A percentile compares a stretch with the other conserved stretches of the same genome.
Evolutionary conservation across 768 basidiomycete species (phyloP).

Genomic region (Ramaria sp.): DNA sequence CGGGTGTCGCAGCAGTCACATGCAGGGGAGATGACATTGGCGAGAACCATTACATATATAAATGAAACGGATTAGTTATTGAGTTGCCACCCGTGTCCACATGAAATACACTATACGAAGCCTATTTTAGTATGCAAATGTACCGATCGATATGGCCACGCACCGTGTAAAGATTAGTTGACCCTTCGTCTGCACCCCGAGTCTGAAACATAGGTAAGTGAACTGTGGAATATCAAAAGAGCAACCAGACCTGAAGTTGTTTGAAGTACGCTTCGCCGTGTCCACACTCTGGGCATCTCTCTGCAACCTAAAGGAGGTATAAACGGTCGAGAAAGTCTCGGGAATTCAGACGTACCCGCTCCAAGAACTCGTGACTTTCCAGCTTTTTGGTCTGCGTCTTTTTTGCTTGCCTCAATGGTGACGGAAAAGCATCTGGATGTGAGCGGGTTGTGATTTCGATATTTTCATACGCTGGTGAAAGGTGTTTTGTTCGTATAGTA

Average conservation of each 20-base stretch:
- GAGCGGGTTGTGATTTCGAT: constrained; percentile 83
- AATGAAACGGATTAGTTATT: constrained; percentile 42
- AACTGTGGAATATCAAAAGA: neutral
- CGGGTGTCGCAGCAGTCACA: too few species aligned
- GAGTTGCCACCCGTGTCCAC: constrained; percentile 74
- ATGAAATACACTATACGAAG: constrained; percentile 49
- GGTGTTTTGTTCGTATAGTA: neutral
- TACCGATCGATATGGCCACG: constrained; percentile 19
- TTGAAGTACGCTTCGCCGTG: constrained; percentile 80
- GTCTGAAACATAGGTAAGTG: constrained; percentile 31
- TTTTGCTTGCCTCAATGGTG: constrained; percentile 71
- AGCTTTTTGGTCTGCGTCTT: constrained; percentile 83
- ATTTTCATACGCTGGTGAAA: constrained; percentile 79
- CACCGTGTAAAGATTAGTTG: constrained; percentile 91
- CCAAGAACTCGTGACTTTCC: constrained; percentile 53
- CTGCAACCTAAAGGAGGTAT: constrained; percentile 52
- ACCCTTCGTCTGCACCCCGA: constrained; percentile 89
- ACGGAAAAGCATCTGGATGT: constrained; percentile 91
- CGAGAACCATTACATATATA: too few species aligned
- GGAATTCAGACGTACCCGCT: constrained; percentile 32
- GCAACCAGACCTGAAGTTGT: constrained; percentile 60
- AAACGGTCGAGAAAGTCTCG: constrained; percentile 4
- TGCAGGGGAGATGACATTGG: too few species aligned
- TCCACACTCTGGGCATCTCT: constrained; percentile 83
- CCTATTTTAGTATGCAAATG: too few species aligned